A percentile compares a stretch with the other conserved stretches of the same genome.
Evolutionary conservation across 495 filamentous ascomycete species (phyloP).

Genomic region (Xylaria longipes): DNA sequence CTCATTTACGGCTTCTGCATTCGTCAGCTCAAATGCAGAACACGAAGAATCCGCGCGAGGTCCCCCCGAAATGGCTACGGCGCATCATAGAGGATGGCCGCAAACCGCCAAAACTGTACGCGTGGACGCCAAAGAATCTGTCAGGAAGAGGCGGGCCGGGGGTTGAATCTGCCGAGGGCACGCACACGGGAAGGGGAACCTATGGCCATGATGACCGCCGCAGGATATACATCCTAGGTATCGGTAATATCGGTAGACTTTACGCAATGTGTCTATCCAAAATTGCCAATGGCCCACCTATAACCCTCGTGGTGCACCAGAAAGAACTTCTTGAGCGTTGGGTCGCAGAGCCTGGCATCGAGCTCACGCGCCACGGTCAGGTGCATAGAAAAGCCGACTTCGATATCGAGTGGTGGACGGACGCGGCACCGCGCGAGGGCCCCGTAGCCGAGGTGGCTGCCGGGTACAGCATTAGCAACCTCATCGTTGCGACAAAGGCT

Average conservation of each 20-base stretch:
- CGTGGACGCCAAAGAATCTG: conserved; percentile 42
- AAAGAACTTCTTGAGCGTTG: conserved; percentile 48
- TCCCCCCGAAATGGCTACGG: conserved; percentile 31
- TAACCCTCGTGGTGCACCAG: conserved; percentile 58
- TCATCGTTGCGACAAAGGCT: conserved; percentile 78
- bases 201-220: conserved; percentile 3
- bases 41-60: neutral
- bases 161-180: neutral
- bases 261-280: conserved; percentile 44
- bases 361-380: conserved; percentile 38
- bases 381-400: conserved; percentile 50
- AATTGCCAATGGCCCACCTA: conserved; percentile 39
- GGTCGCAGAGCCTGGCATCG: conserved; percentile 38
- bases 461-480: conserved; percentile 63
- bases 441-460: conserved; percentile 30
- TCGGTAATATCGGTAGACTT: conserved; percentile 62
- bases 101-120: conserved; percentile 39
- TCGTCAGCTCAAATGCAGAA: conserved; percentile 9
- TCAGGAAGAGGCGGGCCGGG: neutral
- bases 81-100: conserved; percentile 29
- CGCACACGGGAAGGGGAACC: neutral
- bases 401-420: conserved; percentile 59
- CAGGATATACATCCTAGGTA: conserved; percentile 55
- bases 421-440: conserved; percentile 33
- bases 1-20: conserved; percentile 4